A percentile compares a stretch with the other conserved stretches of the same genome.
Evolutionary conservation across 164 flowering plant species (phyloP).

Genomic region (Brasenia schreberi): DNA sequence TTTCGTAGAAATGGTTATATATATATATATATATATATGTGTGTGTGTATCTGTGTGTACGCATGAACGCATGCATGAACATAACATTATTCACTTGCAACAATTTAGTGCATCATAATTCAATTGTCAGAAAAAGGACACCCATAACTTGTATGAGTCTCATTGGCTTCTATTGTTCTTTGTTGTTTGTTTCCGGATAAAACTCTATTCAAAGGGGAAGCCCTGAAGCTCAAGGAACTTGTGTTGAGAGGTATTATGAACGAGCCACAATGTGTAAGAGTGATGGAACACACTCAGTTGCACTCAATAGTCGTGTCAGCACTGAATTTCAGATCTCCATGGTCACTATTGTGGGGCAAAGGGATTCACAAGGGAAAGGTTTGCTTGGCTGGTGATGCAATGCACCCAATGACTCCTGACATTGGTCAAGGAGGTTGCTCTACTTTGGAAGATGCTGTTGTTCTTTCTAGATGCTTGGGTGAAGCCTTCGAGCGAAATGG

Average conservation of each 20-base stretch:
- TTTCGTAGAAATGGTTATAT: too few species aligned
- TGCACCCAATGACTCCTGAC: conserved; percentile 11
- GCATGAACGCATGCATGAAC: too few species aligned
- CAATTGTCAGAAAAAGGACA: too few species aligned
- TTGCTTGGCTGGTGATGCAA: conserved; percentile 25
- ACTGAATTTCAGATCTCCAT: conserved; percentile 25
- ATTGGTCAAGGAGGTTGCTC: conserved; percentile 40
- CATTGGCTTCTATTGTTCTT: too few species aligned
- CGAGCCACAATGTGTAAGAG: conserved; percentile 14
- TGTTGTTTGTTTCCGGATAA: background rate
- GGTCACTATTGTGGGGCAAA: conserved; percentile 24
- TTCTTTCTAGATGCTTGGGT: conserved; percentile 33
- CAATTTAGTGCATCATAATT: too few species aligned
- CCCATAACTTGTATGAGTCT: too few species aligned
- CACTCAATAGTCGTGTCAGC: conserved; percentile 13
- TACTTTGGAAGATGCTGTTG: conserved; percentile 38
- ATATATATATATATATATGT: too few species aligned
- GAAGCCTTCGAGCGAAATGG: conserved; percentile 14
- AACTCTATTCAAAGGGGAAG: conserved; percentile 5
- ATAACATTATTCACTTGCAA: too few species aligned
- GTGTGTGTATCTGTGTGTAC: too few species aligned
- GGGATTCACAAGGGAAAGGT: conserved; percentile 26
- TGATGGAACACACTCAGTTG: conserved; percentile 20
- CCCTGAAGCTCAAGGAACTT: conserved; percentile 26
- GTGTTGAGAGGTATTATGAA: conserved; percentile 27